Base-by-base conservation (phyloP, 2,329 filamentous ascomycete genomes). In the Stachybotrys chartarum region DNA sequence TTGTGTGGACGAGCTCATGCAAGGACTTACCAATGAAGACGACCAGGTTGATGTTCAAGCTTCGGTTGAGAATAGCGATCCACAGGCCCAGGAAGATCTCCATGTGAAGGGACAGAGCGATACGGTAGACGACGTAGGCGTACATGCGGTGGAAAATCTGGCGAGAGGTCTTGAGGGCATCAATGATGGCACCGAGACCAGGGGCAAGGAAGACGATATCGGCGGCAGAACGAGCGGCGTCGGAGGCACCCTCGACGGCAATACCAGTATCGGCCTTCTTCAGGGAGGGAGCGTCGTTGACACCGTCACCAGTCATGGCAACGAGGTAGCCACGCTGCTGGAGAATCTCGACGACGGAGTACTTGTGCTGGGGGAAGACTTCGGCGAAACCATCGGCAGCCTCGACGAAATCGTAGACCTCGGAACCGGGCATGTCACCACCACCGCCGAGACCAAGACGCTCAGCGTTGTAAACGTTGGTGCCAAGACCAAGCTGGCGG, bases 111-210 rank as follows among this genome's bases (percentile, higher is more conserved):
- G 91, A 96, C 67, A 96, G 78, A 51, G 91, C 91, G 68, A 96
- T 96, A 82, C 91, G 90, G 79, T 96, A 96, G 67, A 96, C 88
- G 62, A 96, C 90, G 78, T 96, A 96, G 57, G 91, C 88, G 77
- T 96, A 94, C 91, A 96, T 96, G 67, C 91, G 90, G 78, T 96
- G 91, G 81, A 96, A 96, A 72, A 96, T 96, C 73, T 95, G 91
- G 67, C 91, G 89, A 35, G 90, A 93, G 62, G 89, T 95, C 79
- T 96, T 96, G 64, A 96, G 82, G 58, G 91, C 90, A 71, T 95
- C 90, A 66, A 96, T 95, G 72, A 96, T 95, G 60, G 91, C 89
- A 73, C 90, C 91, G 59, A 96, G 85, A 79, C 91, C 91, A 55
- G 91, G 90, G 64, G 89, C 90, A 70, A 96, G 84, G 82, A 96